These are phyloP conservation scores for Iris pallida DNA, from an alignment of 116 monocot genomes.

Conservation along the genomic window DNA sequence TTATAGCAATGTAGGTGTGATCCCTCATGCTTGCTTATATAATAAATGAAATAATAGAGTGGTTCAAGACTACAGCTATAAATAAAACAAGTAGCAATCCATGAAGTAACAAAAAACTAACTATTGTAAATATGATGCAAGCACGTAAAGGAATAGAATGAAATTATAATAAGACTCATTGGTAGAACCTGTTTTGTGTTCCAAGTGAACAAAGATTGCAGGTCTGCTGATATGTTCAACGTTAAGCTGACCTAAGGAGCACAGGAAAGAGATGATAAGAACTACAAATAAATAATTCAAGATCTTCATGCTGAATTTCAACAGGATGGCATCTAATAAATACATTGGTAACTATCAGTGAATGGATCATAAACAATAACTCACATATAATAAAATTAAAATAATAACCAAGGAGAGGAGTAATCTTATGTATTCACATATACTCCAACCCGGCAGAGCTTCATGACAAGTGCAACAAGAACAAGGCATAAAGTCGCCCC, in stretches of 20 bases:
- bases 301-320: too few species aligned
- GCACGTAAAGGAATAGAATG: neutral
- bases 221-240: slow-evolving; percentile 85
- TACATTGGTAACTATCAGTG: too few species aligned
- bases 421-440: too few species aligned
- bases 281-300: neutral
- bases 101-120: neutral
- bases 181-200: slow-evolving; percentile 84
- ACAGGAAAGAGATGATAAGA: slow-evolving; percentile 4
- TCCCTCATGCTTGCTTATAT: neutral
- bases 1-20: neutral
- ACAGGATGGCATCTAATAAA: too few species aligned
- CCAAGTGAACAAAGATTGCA: slow-evolving; percentile 94
- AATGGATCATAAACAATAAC: too few species aligned
- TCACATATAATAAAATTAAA: too few species aligned
- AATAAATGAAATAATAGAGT: too few species aligned
- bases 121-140: neutral
- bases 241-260: slow-evolving; percentile 73
- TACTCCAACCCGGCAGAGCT: too few species aligned
- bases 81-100: neutral
- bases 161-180: neutral
- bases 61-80: too few species aligned
- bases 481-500: too few species aligned
- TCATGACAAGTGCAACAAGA: too few species aligned
- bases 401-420: too few species aligned